These are phyloP conservation scores for Carex myosuroides DNA, from an alignment of 176 grass and related monocot genomes.

Conservation along the genomic window DNA sequence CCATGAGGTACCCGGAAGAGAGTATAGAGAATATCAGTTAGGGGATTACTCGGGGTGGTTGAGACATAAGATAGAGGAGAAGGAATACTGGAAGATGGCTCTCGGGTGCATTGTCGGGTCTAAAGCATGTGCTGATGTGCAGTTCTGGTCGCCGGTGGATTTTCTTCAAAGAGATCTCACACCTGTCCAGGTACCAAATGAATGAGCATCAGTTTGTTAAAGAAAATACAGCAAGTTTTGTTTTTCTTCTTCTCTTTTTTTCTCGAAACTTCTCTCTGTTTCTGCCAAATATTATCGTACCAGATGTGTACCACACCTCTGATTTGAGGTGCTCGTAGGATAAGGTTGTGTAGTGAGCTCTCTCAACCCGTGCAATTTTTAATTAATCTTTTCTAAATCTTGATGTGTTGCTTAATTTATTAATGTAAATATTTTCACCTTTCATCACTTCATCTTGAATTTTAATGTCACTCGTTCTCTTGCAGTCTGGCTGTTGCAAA, in stretches of 20 bases:
- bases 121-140: conserved; percentile 31
- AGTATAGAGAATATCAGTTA: conserved; percentile 60
- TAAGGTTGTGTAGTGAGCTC: background rate
- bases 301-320: background rate
- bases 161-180: conserved; percentile 40
- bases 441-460: background rate
- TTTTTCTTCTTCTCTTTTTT: background rate
- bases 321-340: background rate
- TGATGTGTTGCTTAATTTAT: background rate
- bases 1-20: conserved; percentile 34
- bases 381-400: background rate
- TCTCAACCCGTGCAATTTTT: background rate
- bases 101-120: conserved; percentile 34
- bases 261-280: background rate
- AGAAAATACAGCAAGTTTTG: background rate
- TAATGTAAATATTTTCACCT: background rate
- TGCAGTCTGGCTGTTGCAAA: conserved; percentile 33
- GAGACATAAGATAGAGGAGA: conserved; percentile 22
- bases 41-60: conserved; percentile 65
- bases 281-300: background rate
- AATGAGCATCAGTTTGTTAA: background rate
- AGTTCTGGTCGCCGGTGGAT: conserved; percentile 31
- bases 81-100: conserved; percentile 23
- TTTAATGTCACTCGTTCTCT: background rate
- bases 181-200: conserved; percentile 30